Percentiles rank a stretch among this genome's conserved stretches.
Evolutionary conservation across 192 early-diverging fungal genomes (phyloP).

Genomic region (Entomortierella parvispora): DNA sequence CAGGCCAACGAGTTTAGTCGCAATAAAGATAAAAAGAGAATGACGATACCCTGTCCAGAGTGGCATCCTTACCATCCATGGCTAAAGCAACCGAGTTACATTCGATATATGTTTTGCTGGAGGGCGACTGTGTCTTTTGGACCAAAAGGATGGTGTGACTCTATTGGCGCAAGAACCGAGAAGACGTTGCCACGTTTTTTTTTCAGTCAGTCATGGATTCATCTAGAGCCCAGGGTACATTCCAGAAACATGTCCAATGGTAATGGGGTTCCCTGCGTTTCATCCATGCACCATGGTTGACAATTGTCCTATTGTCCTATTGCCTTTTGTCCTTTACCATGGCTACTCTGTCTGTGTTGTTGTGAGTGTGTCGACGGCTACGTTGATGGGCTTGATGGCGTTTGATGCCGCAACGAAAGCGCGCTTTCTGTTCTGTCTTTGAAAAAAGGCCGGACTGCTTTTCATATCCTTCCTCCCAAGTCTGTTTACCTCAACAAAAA

Average conservation of each 20-base stretch:
- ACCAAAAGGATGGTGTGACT: constrained; percentile 51
- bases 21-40: too few species aligned
- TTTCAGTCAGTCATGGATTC: neutral
- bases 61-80: constrained; percentile 57
- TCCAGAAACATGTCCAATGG: too few species aligned
- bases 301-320: neutral
- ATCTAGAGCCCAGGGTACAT: too few species aligned
- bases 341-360: neutral
- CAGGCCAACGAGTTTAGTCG: too few species aligned
- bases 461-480: neutral
- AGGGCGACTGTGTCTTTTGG: constrained; percentile 36
- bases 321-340: neutral
- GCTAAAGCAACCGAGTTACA: constrained; percentile 41
- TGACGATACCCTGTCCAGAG: too few species aligned
- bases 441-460: constrained; percentile 1
- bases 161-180: constrained; percentile 1
- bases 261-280: too few species aligned
- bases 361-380: neutral
- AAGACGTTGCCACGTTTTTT: neutral
- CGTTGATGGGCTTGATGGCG: too few species aligned
- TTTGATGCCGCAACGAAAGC: too few species aligned
- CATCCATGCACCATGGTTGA: too few species aligned
- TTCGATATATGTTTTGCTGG: constrained; percentile 51
- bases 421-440: too few species aligned
- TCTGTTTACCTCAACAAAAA: constrained; percentile 6